Percentiles rank a stretch among this genome's conserved stretches.
Evolutionary conservation across 495 filamentous ascomycete species (phyloP).

Genomic region (Podospora bellae-mahoneyi): DNA sequence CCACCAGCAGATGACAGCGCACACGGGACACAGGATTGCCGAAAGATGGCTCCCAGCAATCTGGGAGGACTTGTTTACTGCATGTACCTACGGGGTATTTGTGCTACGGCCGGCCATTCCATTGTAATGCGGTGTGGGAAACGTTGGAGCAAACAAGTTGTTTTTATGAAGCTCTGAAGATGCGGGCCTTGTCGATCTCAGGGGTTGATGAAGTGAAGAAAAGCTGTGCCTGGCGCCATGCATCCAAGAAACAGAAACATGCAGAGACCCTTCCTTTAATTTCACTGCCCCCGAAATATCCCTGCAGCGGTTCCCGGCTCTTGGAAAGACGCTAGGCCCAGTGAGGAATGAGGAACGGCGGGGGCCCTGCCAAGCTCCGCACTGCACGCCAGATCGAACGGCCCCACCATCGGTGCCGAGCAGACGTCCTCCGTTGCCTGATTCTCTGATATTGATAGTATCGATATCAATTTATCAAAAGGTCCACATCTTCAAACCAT

Average conservation of each 20-base stretch:
- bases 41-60: neutral
- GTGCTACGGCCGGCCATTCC: neutral
- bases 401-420: neutral
- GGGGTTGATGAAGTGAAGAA: neutral
- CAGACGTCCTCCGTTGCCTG: neutral
- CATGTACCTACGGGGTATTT: neutral
- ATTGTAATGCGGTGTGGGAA: neutral
- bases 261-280: neutral
- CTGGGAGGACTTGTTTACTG: neutral
- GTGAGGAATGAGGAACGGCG: neutral
- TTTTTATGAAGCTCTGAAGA: neutral
- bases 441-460: neutral
- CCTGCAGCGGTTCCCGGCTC: neutral
- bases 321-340: neutral
- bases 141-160: neutral
- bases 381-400: slow-evolving; percentile 2
- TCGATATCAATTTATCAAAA: neutral
- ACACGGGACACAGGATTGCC: neutral
- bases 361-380: neutral
- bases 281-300: neutral
- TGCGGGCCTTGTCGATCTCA: neutral
- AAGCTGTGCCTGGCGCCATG: neutral
- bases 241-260: neutral
- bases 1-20: neutral
- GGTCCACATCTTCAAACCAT: slow-evolving; percentile 39